Evolutionary conservation across 2,329 filamentous ascomycete genomes (phyloP).

Genomic region (Penicillium frequentans): DNA sequence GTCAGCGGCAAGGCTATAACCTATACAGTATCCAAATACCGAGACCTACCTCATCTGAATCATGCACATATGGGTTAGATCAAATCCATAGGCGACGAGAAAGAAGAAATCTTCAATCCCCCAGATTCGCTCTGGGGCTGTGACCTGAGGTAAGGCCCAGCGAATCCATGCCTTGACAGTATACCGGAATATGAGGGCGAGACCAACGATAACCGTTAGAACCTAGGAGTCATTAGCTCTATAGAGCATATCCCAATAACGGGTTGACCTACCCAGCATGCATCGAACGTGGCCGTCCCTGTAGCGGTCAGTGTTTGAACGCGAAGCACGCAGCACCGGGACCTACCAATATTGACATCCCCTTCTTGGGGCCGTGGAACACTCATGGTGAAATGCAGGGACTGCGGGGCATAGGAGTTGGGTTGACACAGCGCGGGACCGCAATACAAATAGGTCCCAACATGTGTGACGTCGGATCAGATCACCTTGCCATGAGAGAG

Average conservation of each 20-base stretch:
- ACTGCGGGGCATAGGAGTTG: neutral
- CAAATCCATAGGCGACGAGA: slow-evolving; percentile 28
- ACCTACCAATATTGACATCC: slow-evolving; percentile 24
- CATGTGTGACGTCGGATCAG: neutral
- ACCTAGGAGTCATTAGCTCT: slow-evolving; percentile 9
- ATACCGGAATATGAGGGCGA: slow-evolving; percentile 24
- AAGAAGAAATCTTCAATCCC: slow-evolving; percentile 36
- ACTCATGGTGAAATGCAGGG: slow-evolving; percentile 13
- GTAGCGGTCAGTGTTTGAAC: neutral
- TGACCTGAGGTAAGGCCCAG: slow-evolving; percentile 33
- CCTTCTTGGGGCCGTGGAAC: slow-evolving; percentile 21
- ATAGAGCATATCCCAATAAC: too few species aligned
- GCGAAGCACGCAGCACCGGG: neutral
- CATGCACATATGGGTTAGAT: slow-evolving; percentile 32
- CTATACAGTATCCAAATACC: neutral
- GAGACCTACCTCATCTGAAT: slow-evolving; percentile 32
- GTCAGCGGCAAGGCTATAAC: neutral
- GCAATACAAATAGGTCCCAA: slow-evolving; percentile 7
- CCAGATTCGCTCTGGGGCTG: slow-evolving; percentile 33
- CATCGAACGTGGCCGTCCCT: slow-evolving; percentile 19
- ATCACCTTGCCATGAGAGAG: neutral
- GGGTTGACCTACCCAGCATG: slow-evolving; percentile 19
- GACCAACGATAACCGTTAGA: slow-evolving; percentile 21
- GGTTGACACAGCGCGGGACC: neutral
- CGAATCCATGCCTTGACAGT: slow-evolving; percentile 32